Conservation (phyloP, 2,329 filamentous ascomycete genomes). For the Bipolaris victoriae region DNA sequence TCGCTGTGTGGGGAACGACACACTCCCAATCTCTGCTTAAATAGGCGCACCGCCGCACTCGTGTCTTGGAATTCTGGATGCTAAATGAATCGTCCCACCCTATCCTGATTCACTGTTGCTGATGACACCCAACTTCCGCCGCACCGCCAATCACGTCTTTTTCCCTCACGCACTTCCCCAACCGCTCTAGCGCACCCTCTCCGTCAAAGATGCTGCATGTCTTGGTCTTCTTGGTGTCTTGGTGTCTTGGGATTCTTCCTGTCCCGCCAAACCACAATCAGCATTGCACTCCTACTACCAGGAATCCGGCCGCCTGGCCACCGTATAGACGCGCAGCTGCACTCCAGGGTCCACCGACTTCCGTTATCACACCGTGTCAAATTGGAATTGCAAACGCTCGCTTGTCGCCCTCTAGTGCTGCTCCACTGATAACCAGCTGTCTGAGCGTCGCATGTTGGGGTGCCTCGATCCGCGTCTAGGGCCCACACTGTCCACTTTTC, state of each 20-base stretch:
- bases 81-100: slow-evolving; percentile 5
- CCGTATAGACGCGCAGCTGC: slow-evolving; percentile 1
- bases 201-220: slow-evolving; percentile 10
- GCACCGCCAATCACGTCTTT: neutral
- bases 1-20: slow-evolving; percentile 23
- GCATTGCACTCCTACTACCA: neutral
- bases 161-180: slow-evolving; percentile 2
- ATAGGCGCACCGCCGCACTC: slow-evolving; percentile 18
- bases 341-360: slow-evolving; percentile 1
- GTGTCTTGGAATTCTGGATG: slow-evolving; percentile 1
- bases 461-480: slow-evolving; percentile 18
- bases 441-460: slow-evolving; percentile 16
- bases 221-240: slow-evolving; percentile 12
- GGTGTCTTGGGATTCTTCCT: neutral
- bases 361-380: slow-evolving; percentile 17
- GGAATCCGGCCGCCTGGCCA: slow-evolving; percentile 10
- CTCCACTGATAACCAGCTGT: slow-evolving; percentile 28
- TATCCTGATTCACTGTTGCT: slow-evolving; percentile 9
- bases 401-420: slow-evolving; percentile 12
- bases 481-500: slow-evolving; percentile 10
- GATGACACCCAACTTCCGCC: neutral
- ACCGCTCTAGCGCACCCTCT: neutral
- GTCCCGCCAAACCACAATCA: neutral
- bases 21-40: slow-evolving; percentile 15
- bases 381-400: slow-evolving; percentile 12